Conservation (phyloP, 352 stramenopile genomes). For the Peronospora farinosa region DNA sequence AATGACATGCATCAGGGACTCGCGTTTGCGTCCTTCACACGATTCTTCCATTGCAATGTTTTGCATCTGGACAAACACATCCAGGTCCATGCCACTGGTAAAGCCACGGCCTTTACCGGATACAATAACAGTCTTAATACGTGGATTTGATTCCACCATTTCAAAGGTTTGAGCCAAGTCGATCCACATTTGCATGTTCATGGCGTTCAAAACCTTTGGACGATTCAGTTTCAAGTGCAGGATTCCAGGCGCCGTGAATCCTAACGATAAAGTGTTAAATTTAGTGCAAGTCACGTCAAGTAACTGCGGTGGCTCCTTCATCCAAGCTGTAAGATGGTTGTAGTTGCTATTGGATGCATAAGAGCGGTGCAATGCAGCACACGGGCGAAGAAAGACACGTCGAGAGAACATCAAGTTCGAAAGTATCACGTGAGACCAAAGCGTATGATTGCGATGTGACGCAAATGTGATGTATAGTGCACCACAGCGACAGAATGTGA, state of each 20-base stretch:
- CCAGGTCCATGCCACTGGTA: constrained; percentile 86
- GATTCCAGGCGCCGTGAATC: constrained; percentile 39
- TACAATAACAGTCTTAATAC: constrained; percentile 70
- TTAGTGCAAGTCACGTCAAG: constrained; percentile 32
- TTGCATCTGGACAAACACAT: constrained; percentile 78
- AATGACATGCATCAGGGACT: constrained; percentile 74
- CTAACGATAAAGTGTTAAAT: constrained; percentile 54
- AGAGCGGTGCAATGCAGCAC: constrained; percentile 6
- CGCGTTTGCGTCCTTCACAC: constrained; percentile 78
- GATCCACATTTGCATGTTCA: constrained; percentile 88
- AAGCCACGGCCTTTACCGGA: constrained; percentile 76
- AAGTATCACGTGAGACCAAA: constrained; percentile 1
- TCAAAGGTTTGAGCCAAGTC: constrained; percentile 70
- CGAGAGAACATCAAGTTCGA: constrained; percentile 15
- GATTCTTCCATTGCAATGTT: constrained; percentile 45
- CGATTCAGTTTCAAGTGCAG: constrained; percentile 77
- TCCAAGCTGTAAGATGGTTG: constrained; percentile 46
- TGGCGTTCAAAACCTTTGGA: constrained; percentile 79
- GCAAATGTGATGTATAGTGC: constrained; percentile 7
- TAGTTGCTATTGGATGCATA: constrained; percentile 36
- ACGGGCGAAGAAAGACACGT: constrained; percentile 9
- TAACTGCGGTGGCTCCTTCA: constrained; percentile 36
- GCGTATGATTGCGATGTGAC: constrained; percentile 19
- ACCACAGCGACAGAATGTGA: constrained; percentile 11
- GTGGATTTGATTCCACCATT: constrained; percentile 53